These are phyloP conservation scores for Camelina neglecta DNA, from an alignment of 345 rosid species.

Conservation along the genomic window DNA sequence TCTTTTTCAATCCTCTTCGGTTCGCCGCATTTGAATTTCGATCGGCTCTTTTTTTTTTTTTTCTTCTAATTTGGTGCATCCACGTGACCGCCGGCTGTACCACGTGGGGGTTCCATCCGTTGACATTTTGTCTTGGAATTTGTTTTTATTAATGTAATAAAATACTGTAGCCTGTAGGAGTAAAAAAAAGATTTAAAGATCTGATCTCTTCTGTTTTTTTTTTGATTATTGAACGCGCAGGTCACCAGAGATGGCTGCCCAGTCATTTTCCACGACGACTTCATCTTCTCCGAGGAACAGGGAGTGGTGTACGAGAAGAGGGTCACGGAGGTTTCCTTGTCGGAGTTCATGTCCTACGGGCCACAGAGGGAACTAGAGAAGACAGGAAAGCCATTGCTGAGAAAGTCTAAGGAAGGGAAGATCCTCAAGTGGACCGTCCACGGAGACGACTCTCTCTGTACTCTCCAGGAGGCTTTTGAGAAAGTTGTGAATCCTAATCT, in stretches of 20 bases:
- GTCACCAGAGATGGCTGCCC: constrained; percentile 95
- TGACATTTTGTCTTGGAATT: background rate
- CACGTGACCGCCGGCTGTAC: background rate
- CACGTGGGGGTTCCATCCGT: constrained; percentile 30
- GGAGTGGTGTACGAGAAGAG: constrained; percentile 77
- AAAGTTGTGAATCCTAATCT: constrained; percentile 60
- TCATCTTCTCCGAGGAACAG: constrained; percentile 70
- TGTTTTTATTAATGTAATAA: background rate
- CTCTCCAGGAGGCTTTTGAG: constrained; percentile 80
- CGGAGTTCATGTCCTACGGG: constrained; percentile 79
- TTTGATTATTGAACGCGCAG: constrained; percentile 42
- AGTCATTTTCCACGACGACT: constrained; percentile 88
- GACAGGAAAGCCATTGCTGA: constrained; percentile 59
- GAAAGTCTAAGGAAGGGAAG: constrained; percentile 81
- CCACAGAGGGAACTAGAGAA: constrained; percentile 61
- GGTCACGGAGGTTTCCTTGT: constrained; percentile 68
- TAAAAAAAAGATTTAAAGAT: background rate
- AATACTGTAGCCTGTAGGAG: background rate
- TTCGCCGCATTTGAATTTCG: constrained; percentile 13
- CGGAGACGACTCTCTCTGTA: constrained; percentile 72
- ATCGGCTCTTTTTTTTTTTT: background rate
- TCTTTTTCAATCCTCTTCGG: background rate
- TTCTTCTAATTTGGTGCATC: background rate
- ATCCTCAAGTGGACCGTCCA: constrained; percentile 73
- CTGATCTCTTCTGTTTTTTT: background rate